These are phyloP conservation scores for Diatrype stigma DNA, from an alignment of 2,329 filamentous ascomycete species.

Conservation along the genomic window DNA sequence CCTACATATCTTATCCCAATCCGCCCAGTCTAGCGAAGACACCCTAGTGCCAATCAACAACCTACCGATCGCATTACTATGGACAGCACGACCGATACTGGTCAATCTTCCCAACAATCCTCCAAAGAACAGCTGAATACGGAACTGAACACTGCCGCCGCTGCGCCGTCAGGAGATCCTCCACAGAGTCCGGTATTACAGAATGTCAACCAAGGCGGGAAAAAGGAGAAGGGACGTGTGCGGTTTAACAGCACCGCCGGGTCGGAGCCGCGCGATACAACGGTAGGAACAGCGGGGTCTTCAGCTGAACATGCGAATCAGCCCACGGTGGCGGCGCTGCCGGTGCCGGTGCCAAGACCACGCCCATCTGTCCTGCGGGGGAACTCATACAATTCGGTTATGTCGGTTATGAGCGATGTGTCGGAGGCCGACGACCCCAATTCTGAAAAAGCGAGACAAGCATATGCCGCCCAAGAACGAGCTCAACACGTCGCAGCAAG, in stretches of 20 bases:
- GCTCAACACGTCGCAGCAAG: slow-evolving; percentile 38
- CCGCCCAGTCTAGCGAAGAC: too few species aligned
- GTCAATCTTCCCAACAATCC: neutral
- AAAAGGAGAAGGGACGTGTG: slow-evolving; percentile 43
- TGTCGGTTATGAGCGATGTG: slow-evolving; percentile 23
- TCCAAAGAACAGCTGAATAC: too few species aligned
- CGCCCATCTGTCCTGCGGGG: slow-evolving; percentile 40
- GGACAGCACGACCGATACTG: neutral
- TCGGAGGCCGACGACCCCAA: slow-evolving; percentile 18
- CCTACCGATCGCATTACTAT: neutral
- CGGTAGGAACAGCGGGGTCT: slow-evolving; percentile 9
- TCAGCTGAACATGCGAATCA: slow-evolving; percentile 14
- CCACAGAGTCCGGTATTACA: slow-evolving; percentile 13
- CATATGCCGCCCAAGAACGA: slow-evolving; percentile 40
- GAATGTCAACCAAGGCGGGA: slow-evolving; percentile 15
- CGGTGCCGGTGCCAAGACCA: slow-evolving; percentile 22
- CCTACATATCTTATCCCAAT: too few species aligned
- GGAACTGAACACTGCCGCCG: too few species aligned
- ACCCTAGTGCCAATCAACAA: neutral
- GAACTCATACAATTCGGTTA: slow-evolving; percentile 36
- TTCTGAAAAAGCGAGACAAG: slow-evolving; percentile 28
- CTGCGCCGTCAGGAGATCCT: slow-evolving; percentile 2
- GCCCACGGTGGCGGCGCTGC: slow-evolving; percentile 6
- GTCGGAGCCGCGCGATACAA: slow-evolving; percentile 24
- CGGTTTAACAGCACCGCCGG: slow-evolving; percentile 45